Base-by-base conservation (phyloP, 148 eudicot species). In the Linanthus parryae region DNA sequence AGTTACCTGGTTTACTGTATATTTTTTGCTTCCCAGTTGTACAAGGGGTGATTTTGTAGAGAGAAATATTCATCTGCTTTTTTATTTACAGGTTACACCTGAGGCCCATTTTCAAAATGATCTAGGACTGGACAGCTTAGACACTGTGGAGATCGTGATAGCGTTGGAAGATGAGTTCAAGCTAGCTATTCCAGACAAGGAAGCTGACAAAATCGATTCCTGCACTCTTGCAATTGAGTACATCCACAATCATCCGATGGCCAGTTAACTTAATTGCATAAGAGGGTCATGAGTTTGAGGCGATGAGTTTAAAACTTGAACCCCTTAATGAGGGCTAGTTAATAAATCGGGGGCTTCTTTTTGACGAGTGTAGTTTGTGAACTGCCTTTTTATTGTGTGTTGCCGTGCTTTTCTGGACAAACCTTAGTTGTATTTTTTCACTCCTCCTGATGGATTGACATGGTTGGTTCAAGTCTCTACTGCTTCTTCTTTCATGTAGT, bases 111-210 rank as follows among this genome's bases (percentile, higher is more conserved):
- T 71, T 45, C 70, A 71, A 29, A 64, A 71, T 19, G 75, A 71
- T 60, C 50, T 71, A 44, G 75, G 71, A 20, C 51, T 71, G 52
- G 75, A 71, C 48, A 71, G 75, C 64, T 65, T 65, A 28, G 75
- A 71, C 59, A 71, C 30, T 8, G 71, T 71, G 50, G 71, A 71
- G 66, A 59, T 71, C 56, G 65, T 71, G 8, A 88, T 84, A 86
- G 96, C 94, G 31, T 45, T 88, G 14, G 94, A 88, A 57, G 86
- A 84, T 61, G 96, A 88, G 66, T 88, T 88, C 73, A 84, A 81
- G 77, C 63, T 89, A 48, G 97, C 79, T 73, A 89, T 89, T 50
- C 90, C 94, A 5, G 94, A 89, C 58, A 64, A 79, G 67, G 95
- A 85, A 72, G 97, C 91, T 26, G 91, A 82, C 51, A 89, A 77